phyloP scores from a whole-genome alignment of 345 rosid species.

The Salix purpurea region DNA sequence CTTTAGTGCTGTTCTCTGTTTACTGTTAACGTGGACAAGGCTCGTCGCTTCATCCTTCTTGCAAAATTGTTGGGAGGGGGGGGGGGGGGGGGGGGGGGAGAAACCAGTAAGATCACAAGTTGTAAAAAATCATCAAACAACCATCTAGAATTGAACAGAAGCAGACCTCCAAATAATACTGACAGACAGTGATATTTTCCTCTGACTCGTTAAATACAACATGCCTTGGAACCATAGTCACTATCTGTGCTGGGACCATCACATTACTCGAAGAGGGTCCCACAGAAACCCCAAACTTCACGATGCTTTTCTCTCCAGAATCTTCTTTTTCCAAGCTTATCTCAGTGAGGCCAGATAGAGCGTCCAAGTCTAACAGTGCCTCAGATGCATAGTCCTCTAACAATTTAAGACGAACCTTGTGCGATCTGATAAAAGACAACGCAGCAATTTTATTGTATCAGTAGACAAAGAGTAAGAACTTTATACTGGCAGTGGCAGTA shows the following conservation, averaged over 20 bases:
- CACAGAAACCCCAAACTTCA: conserved; percentile 71
- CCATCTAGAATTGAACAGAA: conserved; percentile 11
- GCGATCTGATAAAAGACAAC: conserved; percentile 45
- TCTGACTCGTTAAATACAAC: conserved; percentile 66
- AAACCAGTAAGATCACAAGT: not conserved
- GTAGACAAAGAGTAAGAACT: not conserved
- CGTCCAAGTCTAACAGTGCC: conserved; percentile 66
- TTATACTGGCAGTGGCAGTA: not conserved
- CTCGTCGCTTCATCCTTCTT: conserved; percentile 64
- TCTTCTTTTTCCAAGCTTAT: conserved; percentile 56
- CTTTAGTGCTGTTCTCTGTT: conserved; percentile 46
- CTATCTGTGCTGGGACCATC: conserved; percentile 55
- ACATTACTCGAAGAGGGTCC: conserved; percentile 48
- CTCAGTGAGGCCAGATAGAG: conserved; percentile 85
- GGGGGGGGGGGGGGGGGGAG: conserved; percentile 18
- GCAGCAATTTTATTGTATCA: not conserved
- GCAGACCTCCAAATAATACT: conserved; percentile 71
- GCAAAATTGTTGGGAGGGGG: conserved; percentile 5
- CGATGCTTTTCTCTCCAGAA: conserved; percentile 47
- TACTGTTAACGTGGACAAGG: conserved; percentile 43
- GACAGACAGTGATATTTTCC: conserved; percentile 62
- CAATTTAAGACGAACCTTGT: conserved; percentile 50
- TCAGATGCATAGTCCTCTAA: conserved; percentile 50
- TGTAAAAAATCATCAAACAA: conserved; percentile 10
- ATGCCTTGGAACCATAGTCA: conserved; percentile 71